These are phyloP conservation scores for Ilyonectria destructans DNA, from an alignment of 2,329 filamentous ascomycete genomes.

Conservation along the genomic window DNA sequence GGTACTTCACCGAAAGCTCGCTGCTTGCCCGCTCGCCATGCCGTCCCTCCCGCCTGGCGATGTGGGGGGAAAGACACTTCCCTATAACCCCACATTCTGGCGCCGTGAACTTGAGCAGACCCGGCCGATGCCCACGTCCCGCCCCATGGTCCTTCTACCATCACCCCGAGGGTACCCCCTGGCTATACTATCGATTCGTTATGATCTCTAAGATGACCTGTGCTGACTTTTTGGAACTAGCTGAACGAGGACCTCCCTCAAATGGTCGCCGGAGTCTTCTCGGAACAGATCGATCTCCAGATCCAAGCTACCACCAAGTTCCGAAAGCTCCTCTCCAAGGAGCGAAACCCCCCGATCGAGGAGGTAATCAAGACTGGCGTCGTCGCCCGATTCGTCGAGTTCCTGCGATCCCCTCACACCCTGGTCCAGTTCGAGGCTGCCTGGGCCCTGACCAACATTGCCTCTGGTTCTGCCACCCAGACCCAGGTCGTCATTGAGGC, in stretches of 20 bases:
- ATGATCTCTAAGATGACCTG: slow-evolving; percentile 24
- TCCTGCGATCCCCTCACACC: slow-evolving; percentile 96
- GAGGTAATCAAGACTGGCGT: slow-evolving; percentile 99
- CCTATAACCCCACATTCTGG: slow-evolving; percentile 54
- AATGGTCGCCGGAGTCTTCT: slow-evolving; percentile 99
- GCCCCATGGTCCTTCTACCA: slow-evolving; percentile 25
- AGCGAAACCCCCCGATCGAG: slow-evolving; percentile 99
- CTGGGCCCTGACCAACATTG: slow-evolving; percentile 99
- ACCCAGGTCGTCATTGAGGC: slow-evolving; percentile 99
- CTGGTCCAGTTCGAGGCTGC: slow-evolving; percentile 99
- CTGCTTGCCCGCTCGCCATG: slow-evolving; percentile 32
- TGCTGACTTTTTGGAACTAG: slow-evolving; percentile 64
- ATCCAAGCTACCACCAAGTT: slow-evolving; percentile 99
- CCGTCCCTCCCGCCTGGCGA: slow-evolving; percentile 44
- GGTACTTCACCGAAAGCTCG: slow-evolving; percentile 26
- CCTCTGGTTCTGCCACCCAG: slow-evolving; percentile 95
- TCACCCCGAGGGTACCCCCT: slow-evolving; percentile 23
- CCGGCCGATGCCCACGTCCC: slow-evolving; percentile 32
- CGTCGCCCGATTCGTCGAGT: slow-evolving; percentile 97
- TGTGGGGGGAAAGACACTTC: slow-evolving; percentile 54
- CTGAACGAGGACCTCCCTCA: slow-evolving; percentile 97
- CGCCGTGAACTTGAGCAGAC: slow-evolving; percentile 38
- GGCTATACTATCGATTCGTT: slow-evolving; percentile 15
- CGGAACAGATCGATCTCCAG: slow-evolving; percentile 97
- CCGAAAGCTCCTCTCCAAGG: slow-evolving; percentile 97